A percentile compares a stretch with the other conserved stretches of the same genome.
These are phyloP conservation scores for Galerina marginata DNA, from an alignment of 768 basidiomycete genomes.

Conservation along the genomic window DNA sequence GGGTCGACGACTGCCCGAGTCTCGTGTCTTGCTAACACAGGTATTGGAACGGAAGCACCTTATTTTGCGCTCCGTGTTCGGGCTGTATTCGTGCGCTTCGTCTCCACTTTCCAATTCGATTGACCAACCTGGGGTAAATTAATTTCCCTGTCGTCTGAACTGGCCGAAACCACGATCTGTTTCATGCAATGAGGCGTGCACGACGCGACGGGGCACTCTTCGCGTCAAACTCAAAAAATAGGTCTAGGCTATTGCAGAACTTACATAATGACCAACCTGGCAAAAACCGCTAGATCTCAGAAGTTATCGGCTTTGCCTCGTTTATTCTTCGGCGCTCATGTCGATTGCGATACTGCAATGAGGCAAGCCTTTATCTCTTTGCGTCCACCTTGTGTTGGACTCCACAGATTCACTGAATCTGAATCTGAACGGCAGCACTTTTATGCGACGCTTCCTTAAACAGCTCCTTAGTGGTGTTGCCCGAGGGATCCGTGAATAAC, in stretches of 20 bases:
- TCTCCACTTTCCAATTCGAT: neutral
- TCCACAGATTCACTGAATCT: too few species aligned
- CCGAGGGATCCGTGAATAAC: neutral
- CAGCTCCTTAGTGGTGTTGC: neutral
- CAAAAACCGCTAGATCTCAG: neutral
- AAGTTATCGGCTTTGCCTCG: conserved; percentile 8
- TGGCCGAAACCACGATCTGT: neutral
- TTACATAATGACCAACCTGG: neutral
- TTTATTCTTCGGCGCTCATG: conserved; percentile 6
- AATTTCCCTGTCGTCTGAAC: conserved; percentile 2
- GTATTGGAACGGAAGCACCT: neutral
- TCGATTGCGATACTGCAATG: neutral
- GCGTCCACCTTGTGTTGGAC: too few species aligned
- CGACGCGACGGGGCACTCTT: neutral
- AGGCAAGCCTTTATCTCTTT: neutral
- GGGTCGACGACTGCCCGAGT: neutral
- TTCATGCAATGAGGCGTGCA: conserved; percentile 11
- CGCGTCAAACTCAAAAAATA: neutral
- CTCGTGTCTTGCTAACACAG: neutral
- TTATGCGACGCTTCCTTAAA: too few species aligned
- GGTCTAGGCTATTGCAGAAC: neutral
- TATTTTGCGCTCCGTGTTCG: neutral
- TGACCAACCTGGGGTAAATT: neutral
- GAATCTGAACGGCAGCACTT: too few species aligned
- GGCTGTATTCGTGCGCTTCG: neutral